Evolutionary conservation across 345 rosid species (phyloP).

Genomic region (Streptanthus diversifolius): DNA sequence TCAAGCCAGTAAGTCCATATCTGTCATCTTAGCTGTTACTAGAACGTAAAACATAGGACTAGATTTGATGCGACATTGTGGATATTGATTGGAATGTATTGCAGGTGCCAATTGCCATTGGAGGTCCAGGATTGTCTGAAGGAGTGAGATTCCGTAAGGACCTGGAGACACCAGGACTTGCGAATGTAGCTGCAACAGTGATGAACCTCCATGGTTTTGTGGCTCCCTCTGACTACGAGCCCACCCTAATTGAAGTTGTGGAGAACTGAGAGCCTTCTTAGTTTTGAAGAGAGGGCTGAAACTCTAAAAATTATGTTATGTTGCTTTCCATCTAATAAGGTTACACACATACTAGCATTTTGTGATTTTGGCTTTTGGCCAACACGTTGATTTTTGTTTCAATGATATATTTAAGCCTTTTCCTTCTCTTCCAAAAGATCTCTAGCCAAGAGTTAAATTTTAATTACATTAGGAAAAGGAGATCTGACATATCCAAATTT

Average conservation of each 20-base stretch:
- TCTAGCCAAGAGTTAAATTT: neutral
- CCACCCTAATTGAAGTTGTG: constrained; percentile 72
- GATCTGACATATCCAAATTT: constrained; percentile 12
- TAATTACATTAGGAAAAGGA: neutral
- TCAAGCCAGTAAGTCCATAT: constrained; percentile 64
- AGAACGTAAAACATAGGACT: neutral
- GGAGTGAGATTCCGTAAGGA: constrained; percentile 72
- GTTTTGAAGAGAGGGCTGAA: constrained; percentile 16
- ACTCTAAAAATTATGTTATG: neutral
- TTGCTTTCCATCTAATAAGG: constrained; percentile 21
- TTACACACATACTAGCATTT: constrained; percentile 7
- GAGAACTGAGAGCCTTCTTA: constrained; percentile 35
- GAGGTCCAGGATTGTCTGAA: constrained; percentile 74
- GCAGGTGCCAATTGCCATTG: constrained; percentile 94
- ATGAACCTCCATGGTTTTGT: constrained; percentile 87
- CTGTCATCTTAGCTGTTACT: neutral
- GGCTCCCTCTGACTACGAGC: constrained; percentile 83
- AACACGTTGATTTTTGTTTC: neutral
- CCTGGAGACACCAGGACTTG: constrained; percentile 66
- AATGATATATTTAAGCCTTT: neutral
- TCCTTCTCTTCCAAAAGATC: neutral
- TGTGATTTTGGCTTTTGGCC: neutral
- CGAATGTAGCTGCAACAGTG: constrained; percentile 95
- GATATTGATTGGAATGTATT: constrained; percentile 2
- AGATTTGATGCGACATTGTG: neutral